Evolutionary conservation across 495 filamentous ascomycete genomes (phyloP), one percentile per base, ranked within the genome.

Genomic region (Tuber brumale): DNA sequence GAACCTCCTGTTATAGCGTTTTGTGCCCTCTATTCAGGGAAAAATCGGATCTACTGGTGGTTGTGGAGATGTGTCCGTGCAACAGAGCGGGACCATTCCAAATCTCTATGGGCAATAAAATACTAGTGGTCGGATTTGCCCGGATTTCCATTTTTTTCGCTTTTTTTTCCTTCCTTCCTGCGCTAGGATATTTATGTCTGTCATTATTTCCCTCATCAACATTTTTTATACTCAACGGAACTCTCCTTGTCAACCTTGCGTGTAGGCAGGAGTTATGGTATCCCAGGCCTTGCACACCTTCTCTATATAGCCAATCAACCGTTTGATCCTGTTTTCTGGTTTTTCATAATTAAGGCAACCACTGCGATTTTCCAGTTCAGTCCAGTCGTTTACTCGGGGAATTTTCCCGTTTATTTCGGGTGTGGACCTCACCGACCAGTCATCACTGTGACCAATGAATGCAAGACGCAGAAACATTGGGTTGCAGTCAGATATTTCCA

Each of bases 141-240:
- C 27, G 57, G 57, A 66, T 66, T 66, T 66, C 57, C 31, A 18
- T 66, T 66, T 66, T 66, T 66, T 66, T 2, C 1, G 0, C 31
- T 66, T 31, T 31, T 35, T 66, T 66, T 19, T 19, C 27, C 57
- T 19, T 35, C 27, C 57, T 19, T 66, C 14, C 57, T 66, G 27
- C 27, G 27, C 57, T 27, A 66, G 57, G 57, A 35, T 66, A 66
- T 12, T 35, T 18, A 14, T 66, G 4, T 35, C 27, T 66, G 57
- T 66, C 27, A 66, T 66, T 66, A 66, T 66, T 66, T 66, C 57
- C 57, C 57, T 66, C 57, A 66, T 66, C 57, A 27, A 66, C 57
- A 35, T 66, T 66, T 66, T 19, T 35, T 35, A 66, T 35, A 66
- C 57, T 66, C 57, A 66, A 35, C 16, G 27, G 12, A 8, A 18